Percentiles rank a stretch among this genome's conserved stretches.
Evolutionary conservation across 2,329 filamentous ascomycete species (phyloP).

Genomic region (Botryotinia narcissicola): DNA sequence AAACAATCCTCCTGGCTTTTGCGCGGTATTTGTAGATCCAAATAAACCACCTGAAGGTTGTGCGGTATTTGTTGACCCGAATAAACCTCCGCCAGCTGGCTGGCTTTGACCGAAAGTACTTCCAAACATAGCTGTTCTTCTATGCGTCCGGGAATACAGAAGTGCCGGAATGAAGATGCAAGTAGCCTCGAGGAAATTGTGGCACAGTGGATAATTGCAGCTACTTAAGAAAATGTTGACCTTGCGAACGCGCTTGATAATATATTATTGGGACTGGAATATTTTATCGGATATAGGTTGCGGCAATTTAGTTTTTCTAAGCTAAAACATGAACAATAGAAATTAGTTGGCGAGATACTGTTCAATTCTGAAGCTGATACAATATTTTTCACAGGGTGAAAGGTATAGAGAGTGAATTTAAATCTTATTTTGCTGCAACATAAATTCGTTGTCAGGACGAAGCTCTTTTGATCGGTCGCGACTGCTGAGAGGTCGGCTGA

Average conservation of each 20-base stretch:
- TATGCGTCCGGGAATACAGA: not conserved
- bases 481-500: conserved; percentile 24
- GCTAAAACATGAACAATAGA: not conserved
- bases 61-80: conserved; percentile 24
- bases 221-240: conserved; percentile 8
- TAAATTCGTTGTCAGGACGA: conserved; percentile 23
- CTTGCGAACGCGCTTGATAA: conserved; percentile 18
- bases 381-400: conserved; percentile 1
- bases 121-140: conserved; percentile 29
- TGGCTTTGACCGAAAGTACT: conserved; percentile 29
- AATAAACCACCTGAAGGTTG: conserved; percentile 25
- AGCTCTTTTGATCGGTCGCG: conserved; percentile 25
- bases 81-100: conserved; percentile 30
- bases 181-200: not conserved
- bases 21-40: conserved; percentile 23
- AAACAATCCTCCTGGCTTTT: conserved; percentile 41
- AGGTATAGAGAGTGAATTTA: not conserved
- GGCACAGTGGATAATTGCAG: conserved; percentile 3
- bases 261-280: conserved; percentile 1
- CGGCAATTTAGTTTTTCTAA: not conserved
- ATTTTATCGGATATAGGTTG: not conserved
- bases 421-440: conserved; percentile 12
- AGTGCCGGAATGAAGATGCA: not conserved
- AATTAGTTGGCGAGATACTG: not conserved
- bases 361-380: not conserved